Percentiles rank a stretch among this genome's conserved stretches.
These are phyloP conservation scores for Thelonectria olida DNA, from an alignment of 2,329 filamentous ascomycete species.

Conservation along the genomic window DNA sequence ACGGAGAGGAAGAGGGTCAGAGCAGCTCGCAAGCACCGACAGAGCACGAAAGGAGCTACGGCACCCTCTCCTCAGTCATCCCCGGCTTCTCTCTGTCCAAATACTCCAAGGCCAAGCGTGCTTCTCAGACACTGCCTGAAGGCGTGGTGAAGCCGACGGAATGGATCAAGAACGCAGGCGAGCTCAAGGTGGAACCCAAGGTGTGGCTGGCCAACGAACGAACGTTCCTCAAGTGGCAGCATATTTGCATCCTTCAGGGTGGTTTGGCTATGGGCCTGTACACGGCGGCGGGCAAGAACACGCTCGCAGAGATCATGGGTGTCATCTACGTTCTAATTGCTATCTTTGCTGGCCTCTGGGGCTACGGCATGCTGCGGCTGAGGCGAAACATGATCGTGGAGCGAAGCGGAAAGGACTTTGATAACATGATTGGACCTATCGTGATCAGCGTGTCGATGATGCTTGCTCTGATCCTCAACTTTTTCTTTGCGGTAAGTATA, in stretches of 20 bases:
- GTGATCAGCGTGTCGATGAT: conserved; percentile 84
- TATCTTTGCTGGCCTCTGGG: conserved; percentile 86
- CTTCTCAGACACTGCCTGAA: conserved; percentile 72
- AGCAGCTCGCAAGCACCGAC: conserved; percentile 48
- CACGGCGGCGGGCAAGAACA: conserved; percentile 84
- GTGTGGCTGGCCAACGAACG: conserved; percentile 99
- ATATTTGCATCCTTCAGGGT: conserved; percentile 88
- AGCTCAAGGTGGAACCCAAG: conserved; percentile 93
- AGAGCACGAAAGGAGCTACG: conserved; percentile 52
- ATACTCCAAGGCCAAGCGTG: conserved; percentile 69
- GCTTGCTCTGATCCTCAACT: conserved; percentile 84
- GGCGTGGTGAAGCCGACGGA: conserved; percentile 86
- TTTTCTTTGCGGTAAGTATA: conserved; percentile 79
- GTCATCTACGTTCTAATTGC: conserved; percentile 85
- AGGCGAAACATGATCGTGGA: conserved; percentile 82
- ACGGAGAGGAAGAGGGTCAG: conserved; percentile 48
- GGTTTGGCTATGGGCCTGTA: conserved; percentile 85
- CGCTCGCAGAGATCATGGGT: conserved; percentile 81
- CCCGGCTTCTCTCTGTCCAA: conserved; percentile 85
- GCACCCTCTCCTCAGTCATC: conserved; percentile 76
- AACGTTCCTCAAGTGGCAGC: conserved; percentile 99
- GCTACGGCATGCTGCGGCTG: conserved; percentile 82
- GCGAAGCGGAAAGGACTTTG: conserved; percentile 91
- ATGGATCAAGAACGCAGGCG: conserved; percentile 95
- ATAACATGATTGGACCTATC: conserved; percentile 86